Conservation (phyloP, 768 basidiomycete genomes). For the Cystobasidium tubakii region DNA sequence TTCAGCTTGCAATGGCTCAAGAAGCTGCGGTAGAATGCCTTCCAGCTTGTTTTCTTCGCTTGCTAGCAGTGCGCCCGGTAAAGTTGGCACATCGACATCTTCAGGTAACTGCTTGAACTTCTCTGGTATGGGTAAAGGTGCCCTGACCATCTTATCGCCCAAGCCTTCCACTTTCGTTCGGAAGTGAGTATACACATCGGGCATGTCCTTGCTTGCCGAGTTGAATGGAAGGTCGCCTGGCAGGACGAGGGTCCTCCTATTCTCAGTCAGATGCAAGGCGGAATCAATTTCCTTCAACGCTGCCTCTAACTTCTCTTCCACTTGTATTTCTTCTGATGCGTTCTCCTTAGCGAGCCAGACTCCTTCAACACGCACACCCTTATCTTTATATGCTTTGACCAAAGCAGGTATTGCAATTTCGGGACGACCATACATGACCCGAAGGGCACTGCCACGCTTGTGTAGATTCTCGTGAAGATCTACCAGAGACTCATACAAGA, state of each 20-base stretch:
- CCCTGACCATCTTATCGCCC: conserved; percentile 48
- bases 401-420: conserved; percentile 49
- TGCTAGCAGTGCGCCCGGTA: conserved; percentile 35
- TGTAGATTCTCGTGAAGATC: conserved; percentile 47
- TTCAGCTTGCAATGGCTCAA: conserved; percentile 46
- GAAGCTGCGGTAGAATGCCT: conserved; percentile 40
- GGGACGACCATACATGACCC: conserved; percentile 51
- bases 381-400: conserved; percentile 45
- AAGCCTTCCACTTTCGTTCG: conserved; percentile 52
- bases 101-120: conserved; percentile 48
- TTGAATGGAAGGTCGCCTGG: conserved; percentile 48
- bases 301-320: conserved; percentile 41
- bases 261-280: conserved; percentile 41
- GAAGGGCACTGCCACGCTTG: conserved; percentile 47
- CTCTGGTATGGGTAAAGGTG: conserved; percentile 43
- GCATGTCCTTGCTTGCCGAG: conserved; percentile 44
- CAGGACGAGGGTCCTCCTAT: conserved; percentile 46
- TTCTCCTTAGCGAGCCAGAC: conserved; percentile 50
- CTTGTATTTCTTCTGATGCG: conserved; percentile 38
- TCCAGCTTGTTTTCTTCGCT: conserved; percentile 22
- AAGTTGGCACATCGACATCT: conserved; percentile 29
- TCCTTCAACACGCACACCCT: conserved; percentile 47
- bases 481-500: conserved; percentile 48
- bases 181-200: conserved; percentile 53
- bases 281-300: conserved; percentile 38